Percentiles rank a stretch among this genome's conserved stretches.
Evolutionary conservation across 129 eudicot genomes (phyloP).

Genomic region (Flaveria bidentis): DNA sequence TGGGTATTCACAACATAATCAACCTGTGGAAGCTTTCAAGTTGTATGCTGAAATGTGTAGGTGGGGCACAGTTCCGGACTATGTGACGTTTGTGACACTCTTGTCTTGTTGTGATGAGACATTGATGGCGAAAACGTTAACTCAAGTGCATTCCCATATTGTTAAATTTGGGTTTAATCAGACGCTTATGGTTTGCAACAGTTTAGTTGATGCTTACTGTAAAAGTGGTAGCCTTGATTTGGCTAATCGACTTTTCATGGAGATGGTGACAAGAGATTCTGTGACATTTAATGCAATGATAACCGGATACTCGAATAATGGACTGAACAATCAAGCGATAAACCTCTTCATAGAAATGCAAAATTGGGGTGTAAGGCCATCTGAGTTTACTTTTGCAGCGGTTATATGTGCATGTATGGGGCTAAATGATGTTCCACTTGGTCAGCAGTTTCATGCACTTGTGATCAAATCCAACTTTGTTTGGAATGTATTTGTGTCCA

Average conservation of each 20-base stretch:
- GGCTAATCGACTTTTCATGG: constrained; percentile 48
- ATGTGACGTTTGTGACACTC: constrained; percentile 67
- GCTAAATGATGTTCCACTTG: constrained; percentile 45
- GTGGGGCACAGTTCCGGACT: constrained; percentile 59
- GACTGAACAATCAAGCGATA: constrained; percentile 47
- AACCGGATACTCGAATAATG: constrained; percentile 55
- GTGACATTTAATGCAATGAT: constrained; percentile 72
- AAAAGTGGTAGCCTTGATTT: constrained; percentile 52
- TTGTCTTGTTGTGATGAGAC: constrained; percentile 68
- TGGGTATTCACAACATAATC: constrained; percentile 55
- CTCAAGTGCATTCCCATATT: constrained; percentile 75
- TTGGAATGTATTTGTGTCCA: constrained; percentile 65
- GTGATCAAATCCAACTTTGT: constrained; percentile 55
- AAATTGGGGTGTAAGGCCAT: constrained; percentile 48
- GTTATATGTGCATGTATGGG: constrained; percentile 60
- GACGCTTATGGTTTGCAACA: constrained; percentile 60
- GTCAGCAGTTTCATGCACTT: constrained; percentile 64
- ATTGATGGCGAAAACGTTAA: constrained; percentile 24
- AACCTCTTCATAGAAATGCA: constrained; percentile 61
- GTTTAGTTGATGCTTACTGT: constrained; percentile 83
- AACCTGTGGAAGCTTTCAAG: constrained; percentile 51
- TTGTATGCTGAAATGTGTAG: constrained; percentile 65
- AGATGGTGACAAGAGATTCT: constrained; percentile 57
- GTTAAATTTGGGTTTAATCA: constrained; percentile 52
- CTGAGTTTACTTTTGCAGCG: constrained; percentile 87